These are phyloP conservation scores for Tephrocybe sp. DNA, from an alignment of 768 basidiomycete species.

Conservation along the genomic window DNA sequence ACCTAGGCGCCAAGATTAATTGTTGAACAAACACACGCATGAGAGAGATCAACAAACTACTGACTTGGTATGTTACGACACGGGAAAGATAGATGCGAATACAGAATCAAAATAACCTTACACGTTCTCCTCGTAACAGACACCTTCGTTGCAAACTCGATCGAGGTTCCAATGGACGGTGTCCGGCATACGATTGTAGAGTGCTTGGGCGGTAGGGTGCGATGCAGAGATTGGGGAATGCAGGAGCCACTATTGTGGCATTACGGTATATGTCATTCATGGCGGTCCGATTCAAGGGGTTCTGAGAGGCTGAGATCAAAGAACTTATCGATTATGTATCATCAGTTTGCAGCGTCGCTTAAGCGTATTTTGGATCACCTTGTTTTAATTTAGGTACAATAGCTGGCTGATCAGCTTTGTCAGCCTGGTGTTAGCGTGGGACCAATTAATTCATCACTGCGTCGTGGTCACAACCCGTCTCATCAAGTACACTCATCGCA, in stretches of 20 bases:
- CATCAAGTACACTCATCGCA: too few species aligned
- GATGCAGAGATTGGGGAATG: not conserved
- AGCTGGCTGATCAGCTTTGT: too few species aligned
- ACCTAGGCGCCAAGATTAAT: not conserved
- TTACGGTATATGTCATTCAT: not conserved
- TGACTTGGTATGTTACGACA: not conserved
- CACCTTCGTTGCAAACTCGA: not conserved
- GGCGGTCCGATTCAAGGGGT: not conserved
- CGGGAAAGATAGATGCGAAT: not conserved
- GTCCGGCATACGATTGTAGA: not conserved
- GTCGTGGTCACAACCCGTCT: too few species aligned
- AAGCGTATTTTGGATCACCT: too few species aligned
- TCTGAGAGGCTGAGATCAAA: not conserved
- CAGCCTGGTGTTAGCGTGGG: too few species aligned
- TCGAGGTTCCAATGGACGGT: not conserved
- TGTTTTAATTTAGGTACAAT: too few species aligned
- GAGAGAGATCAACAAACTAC: not conserved
- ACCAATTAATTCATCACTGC: too few species aligned
- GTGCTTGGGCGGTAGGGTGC: not conserved
- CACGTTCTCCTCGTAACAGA: not conserved
- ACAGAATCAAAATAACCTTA: slow-evolving; percentile 1
- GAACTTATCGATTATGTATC: too few species aligned
- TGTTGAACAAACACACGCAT: not conserved
- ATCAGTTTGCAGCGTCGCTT: too few species aligned
- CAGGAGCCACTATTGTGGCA: not conserved